Conservation (phyloP, 2,329 filamentous ascomycete genomes). For the Monosporascus sp. region DNA sequence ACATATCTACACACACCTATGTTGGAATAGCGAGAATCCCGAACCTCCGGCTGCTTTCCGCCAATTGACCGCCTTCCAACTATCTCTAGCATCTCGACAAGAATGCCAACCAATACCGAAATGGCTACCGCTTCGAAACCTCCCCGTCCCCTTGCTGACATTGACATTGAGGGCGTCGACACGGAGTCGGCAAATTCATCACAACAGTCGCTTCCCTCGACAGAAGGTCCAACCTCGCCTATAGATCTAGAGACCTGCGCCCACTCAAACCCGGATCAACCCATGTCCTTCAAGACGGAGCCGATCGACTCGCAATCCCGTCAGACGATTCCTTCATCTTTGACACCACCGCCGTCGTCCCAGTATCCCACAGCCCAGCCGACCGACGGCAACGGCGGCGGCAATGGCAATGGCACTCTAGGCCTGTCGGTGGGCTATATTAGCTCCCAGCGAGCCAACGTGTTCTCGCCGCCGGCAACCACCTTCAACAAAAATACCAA, state of each 20-base stretch:
- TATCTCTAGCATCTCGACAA: too few species aligned
- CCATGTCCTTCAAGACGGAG: constrained; percentile 44
- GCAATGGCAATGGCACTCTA: constrained; percentile 12
- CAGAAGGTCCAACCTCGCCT: constrained; percentile 50
- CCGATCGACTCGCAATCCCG: constrained; percentile 42
- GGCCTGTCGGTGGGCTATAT: constrained; percentile 26
- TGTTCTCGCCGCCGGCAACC: constrained; percentile 52
- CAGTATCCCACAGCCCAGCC: constrained; percentile 34
- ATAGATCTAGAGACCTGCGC: constrained; percentile 34
- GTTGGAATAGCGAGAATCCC: too few species aligned
- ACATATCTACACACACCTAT: too few species aligned
- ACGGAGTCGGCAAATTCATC: constrained; percentile 30
- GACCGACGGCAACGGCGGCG: constrained; percentile 2
- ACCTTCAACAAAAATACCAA: constrained; percentile 22
- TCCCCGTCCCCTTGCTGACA: constrained; percentile 2
- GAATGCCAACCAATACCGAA: not conserved
- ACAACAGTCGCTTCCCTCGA: constrained; percentile 52
- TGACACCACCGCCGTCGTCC: constrained; percentile 54
- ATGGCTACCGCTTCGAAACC: constrained; percentile 2
- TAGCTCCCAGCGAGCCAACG: constrained; percentile 41
- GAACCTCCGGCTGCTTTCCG: too few species aligned
- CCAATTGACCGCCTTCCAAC: too few species aligned
- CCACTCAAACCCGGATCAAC: too few species aligned
- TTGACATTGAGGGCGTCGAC: not conserved
- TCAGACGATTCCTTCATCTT: constrained; percentile 49